Conservation (phyloP, 768 basidiomycete species). For the Tricholoma terreum region DNA sequence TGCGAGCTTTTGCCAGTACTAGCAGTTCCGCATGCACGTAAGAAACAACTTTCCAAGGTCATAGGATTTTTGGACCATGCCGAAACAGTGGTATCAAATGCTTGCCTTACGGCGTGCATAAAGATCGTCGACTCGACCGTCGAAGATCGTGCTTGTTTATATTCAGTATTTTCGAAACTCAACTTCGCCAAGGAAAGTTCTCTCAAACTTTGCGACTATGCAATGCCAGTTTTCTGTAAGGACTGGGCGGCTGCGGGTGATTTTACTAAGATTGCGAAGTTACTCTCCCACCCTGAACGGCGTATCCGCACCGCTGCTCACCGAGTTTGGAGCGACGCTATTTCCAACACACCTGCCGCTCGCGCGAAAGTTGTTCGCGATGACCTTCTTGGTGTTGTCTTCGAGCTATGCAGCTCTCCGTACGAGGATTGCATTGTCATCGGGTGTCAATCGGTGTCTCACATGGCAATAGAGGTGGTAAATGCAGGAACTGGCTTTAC, state of each 20-base stretch:
- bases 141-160: constrained; percentile 15
- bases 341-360: constrained; percentile 11
- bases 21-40: constrained; percentile 15
- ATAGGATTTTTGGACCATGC: constrained; percentile 13
- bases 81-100: constrained; percentile 10
- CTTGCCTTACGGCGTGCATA: constrained; percentile 13
- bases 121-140: constrained; percentile 14
- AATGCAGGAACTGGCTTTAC: constrained; percentile 8
- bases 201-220: constrained; percentile 14
- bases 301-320: constrained; percentile 14
- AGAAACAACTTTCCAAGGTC: constrained; percentile 8
- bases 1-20: constrained; percentile 14
- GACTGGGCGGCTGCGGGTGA: constrained; percentile 16
- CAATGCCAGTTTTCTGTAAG: constrained; percentile 15
- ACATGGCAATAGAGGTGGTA: constrained; percentile 14
- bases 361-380: constrained; percentile 13
- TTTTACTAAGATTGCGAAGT: constrained; percentile 9
- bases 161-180: constrained; percentile 12
- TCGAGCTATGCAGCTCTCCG: constrained; percentile 15
- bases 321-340: constrained; percentile 12
- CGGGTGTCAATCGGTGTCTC: constrained; percentile 8
- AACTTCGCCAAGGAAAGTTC: constrained; percentile 17
- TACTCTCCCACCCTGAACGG: constrained; percentile 9
- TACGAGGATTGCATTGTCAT: constrained; percentile 13
- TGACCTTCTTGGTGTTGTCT: constrained; percentile 9